These are phyloP conservation scores for Graphilbum fragrans DNA, from an alignment of 2,329 filamentous ascomycete genomes.

Conservation along the genomic window DNA sequence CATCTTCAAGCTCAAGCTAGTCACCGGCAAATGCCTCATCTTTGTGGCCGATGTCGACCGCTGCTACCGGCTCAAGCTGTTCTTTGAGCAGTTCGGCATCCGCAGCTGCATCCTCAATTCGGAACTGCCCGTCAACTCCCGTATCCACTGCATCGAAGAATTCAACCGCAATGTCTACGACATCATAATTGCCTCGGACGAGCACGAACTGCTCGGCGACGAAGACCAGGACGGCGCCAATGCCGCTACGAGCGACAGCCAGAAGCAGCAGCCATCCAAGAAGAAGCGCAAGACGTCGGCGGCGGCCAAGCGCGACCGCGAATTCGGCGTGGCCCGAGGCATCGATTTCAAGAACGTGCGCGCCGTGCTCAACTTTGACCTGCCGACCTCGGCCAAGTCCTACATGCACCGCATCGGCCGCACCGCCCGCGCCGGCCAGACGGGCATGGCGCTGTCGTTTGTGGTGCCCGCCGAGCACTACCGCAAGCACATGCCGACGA, in stretches of 20 bases:
- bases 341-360: slow-evolving; percentile 96
- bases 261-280: slow-evolving; percentile 33
- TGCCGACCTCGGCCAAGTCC: slow-evolving; percentile 75
- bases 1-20: slow-evolving; percentile 86
- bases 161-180: slow-evolving; percentile 97
- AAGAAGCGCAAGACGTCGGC: slow-evolving; percentile 50
- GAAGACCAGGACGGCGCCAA: slow-evolving; percentile 19
- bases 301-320: slow-evolving; percentile 53
- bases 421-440: slow-evolving; percentile 81
- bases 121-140: slow-evolving; percentile 83
- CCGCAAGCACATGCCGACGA: slow-evolving; percentile 83
- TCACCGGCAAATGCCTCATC: slow-evolving; percentile 75
- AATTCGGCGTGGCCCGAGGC: slow-evolving; percentile 90
- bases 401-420: slow-evolving; percentile 97
- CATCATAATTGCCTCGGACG: slow-evolving; percentile 89
- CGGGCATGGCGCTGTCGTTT: slow-evolving; percentile 93
- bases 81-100: slow-evolving; percentile 93
- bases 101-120: slow-evolving; percentile 89
- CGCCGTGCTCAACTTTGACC: slow-evolving; percentile 93
- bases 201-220: slow-evolving; percentile 20
- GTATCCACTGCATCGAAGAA: slow-evolving; percentile 90
- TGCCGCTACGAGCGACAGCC: slow-evolving; percentile 8
- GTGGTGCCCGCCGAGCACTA: slow-evolving; percentile 73
- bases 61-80: slow-evolving; percentile 87
- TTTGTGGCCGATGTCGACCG: slow-evolving; percentile 73